These are phyloP conservation scores for Populus hybrid DNA, from an alignment of 441 rosid species.

Conservation along the genomic window DNA sequence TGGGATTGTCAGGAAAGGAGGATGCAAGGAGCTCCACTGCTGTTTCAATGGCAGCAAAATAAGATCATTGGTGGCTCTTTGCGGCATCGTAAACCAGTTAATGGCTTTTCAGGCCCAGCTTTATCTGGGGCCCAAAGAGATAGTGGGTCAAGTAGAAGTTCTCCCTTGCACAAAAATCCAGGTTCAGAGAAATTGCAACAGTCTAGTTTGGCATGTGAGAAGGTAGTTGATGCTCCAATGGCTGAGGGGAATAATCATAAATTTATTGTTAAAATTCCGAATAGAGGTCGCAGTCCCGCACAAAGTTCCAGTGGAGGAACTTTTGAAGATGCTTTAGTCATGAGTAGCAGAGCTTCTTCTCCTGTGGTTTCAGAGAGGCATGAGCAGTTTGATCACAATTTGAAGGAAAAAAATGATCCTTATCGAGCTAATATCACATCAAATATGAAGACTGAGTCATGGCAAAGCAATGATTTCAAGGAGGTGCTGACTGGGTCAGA, in stretches of 20 bases:
- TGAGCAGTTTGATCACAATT: slow-evolving; percentile 47
- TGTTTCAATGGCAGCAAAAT: slow-evolving; percentile 40
- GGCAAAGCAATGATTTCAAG: slow-evolving; percentile 61
- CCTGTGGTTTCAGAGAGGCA: slow-evolving; percentile 60
- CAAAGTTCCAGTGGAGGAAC: slow-evolving; percentile 67
- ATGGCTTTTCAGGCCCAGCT: slow-evolving; percentile 43
- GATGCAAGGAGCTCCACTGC: slow-evolving; percentile 59
- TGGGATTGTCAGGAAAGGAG: slow-evolving; percentile 52
- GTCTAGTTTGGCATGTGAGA: slow-evolving; percentile 50
- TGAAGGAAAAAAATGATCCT: slow-evolving; percentile 52
- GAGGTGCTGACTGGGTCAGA: slow-evolving; percentile 46
- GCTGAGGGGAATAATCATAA: slow-evolving; percentile 33
- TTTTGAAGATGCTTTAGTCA: slow-evolving; percentile 57
- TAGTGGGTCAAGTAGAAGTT: slow-evolving; percentile 40
- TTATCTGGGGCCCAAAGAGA: slow-evolving; percentile 40
- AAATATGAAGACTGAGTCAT: slow-evolving; percentile 50
- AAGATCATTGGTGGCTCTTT: slow-evolving; percentile 44
- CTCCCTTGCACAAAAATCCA: slow-evolving; percentile 41
- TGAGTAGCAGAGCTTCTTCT: slow-evolving; percentile 61
- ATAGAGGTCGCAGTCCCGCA: slow-evolving; percentile 71
- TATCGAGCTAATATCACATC: slow-evolving; percentile 36
- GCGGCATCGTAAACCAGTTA: slow-evolving; percentile 48
- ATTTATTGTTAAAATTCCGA: slow-evolving; percentile 59
- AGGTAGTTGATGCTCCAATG: slow-evolving; percentile 43
- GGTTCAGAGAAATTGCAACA: slow-evolving; percentile 57